Evolutionary conservation across 2,329 filamentous ascomycete genomes (phyloP).

Genomic region (Penicillium sp.): DNA sequence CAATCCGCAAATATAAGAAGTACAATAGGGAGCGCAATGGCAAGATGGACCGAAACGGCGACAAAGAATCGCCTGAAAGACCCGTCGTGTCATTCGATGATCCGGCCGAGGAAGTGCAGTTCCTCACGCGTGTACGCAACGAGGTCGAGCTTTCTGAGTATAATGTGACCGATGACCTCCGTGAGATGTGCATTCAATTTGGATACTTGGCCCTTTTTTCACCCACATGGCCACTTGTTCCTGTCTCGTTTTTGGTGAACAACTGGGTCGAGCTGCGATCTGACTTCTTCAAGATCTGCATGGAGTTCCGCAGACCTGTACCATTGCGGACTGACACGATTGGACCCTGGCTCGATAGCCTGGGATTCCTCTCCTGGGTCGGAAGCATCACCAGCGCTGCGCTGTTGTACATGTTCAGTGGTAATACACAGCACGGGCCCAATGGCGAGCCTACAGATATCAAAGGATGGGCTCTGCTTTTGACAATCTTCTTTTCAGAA

Average conservation of each 20-base stretch:
- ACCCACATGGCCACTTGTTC: slow-evolving; percentile 88
- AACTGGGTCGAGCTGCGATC: slow-evolving; percentile 95
- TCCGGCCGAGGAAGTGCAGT: slow-evolving; percentile 72
- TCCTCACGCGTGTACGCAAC: slow-evolving; percentile 77
- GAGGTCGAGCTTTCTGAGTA: slow-evolving; percentile 85
- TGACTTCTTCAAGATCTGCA: slow-evolving; percentile 92
- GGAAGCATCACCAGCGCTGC: slow-evolving; percentile 86
- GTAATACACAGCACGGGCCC: slow-evolving; percentile 54
- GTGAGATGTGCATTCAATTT: slow-evolving; percentile 90
- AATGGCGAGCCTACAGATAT: slow-evolving; percentile 57
- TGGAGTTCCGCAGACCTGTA: slow-evolving; percentile 82
- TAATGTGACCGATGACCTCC: slow-evolving; percentile 84
- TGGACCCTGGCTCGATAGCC: slow-evolving; percentile 85
- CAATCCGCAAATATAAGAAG: slow-evolving; percentile 66
- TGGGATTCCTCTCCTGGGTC: slow-evolving; percentile 89
- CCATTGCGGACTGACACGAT: slow-evolving; percentile 91
- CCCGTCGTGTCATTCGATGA: slow-evolving; percentile 59
- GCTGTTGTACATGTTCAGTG: slow-evolving; percentile 82
- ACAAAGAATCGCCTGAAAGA: slow-evolving; percentile 23
- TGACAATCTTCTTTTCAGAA: slow-evolving; percentile 81
- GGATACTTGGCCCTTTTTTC: slow-evolving; percentile 92
- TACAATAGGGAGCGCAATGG: slow-evolving; percentile 31
- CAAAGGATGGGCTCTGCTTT: slow-evolving; percentile 73
- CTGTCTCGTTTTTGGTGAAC: slow-evolving; percentile 85
- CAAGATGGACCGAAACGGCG: slow-evolving; percentile 22